Evolutionary conservation across 352 stramenopile species (phyloP), one percentile per base, ranked within the genome.

Genomic region (Phytophthora sp.): DNA sequence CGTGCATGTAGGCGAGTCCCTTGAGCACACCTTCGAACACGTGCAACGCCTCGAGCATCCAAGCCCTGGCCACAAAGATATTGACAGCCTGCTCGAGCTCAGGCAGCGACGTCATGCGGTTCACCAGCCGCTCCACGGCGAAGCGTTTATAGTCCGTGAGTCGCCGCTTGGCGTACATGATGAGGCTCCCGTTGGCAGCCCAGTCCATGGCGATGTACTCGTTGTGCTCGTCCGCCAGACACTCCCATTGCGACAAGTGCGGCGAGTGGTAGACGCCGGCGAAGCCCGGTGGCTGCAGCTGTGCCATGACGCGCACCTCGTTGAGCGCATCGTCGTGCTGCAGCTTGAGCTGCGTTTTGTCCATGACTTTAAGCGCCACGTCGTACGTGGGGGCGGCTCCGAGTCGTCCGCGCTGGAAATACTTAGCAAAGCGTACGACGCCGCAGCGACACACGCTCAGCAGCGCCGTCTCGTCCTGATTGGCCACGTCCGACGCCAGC

Each of bases 181-280:
- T 64, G 18, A 93, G 50, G 31, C 72, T 86, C 26, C 83, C 85
- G 31, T 93, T 93, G 24, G 83, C 72, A 0, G 80, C 85, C 52
- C 75, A 89, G 52, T 93, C 85, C 72, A 83, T 91, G 2, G 85
- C 82, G 36, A 93, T 92, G 65, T 93, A 93, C 66, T 93, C 85
- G 59, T 93, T 93, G 57, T 69, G 61, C 12, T 61, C 61, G 53
- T 93, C 85, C 8, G 73, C 72, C 39, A 73, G 76, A 74, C 79
- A 90, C 53, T 93, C 85, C 85, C 85, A 93, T 47, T 91, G 85
- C 13, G 80, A 86, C 26, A 93, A 78, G 45, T 87, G 70, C 33
- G 77, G 81, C 57, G 81, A 90, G 31, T 69, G 59, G 71, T 90
- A 88, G 3, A 80, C 39, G 1, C 80, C 83, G 0, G 60, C 42